Conservation (phyloP, 2,329 filamentous ascomycete genomes). For the Macrophomina pseudophaseolina region DNA sequence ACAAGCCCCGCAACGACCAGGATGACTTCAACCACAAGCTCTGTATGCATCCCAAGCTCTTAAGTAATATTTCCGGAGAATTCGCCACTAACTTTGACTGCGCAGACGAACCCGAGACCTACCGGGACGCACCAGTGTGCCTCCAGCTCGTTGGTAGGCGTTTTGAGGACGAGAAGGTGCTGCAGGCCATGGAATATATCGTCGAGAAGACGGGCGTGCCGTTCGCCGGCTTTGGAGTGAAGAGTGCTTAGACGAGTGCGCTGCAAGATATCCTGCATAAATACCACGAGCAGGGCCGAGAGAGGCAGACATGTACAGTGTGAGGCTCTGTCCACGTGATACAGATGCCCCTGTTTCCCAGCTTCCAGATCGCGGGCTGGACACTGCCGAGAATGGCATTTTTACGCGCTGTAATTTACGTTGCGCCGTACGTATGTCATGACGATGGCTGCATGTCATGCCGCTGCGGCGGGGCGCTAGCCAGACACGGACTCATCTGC, state of each 20-base stretch:
- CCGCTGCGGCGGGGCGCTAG: neutral
- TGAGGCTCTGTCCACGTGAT: neutral
- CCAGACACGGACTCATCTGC: neutral
- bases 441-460: constrained; percentile 8
- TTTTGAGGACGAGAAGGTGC: constrained; percentile 61
- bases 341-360: neutral
- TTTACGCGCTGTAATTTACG: neutral
- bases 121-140: constrained; percentile 56
- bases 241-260: neutral
- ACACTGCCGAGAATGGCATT: neutral
- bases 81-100: neutral
- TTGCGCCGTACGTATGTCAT: neutral
- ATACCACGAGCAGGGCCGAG: too few species aligned
- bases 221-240: constrained; percentile 29
- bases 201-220: constrained; percentile 36
- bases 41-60: constrained; percentile 42
- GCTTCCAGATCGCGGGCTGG: neutral
- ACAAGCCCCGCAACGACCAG: constrained; percentile 49
- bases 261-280: too few species aligned
- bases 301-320: neutral
- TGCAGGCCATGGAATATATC: constrained; percentile 47
- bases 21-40: constrained; percentile 56
- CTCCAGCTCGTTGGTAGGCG: constrained; percentile 60
- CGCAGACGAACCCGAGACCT: constrained; percentile 52
- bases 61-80: neutral